Conservation (phyloP, 306 rosid species). For the Carpinus fangiana region DNA sequence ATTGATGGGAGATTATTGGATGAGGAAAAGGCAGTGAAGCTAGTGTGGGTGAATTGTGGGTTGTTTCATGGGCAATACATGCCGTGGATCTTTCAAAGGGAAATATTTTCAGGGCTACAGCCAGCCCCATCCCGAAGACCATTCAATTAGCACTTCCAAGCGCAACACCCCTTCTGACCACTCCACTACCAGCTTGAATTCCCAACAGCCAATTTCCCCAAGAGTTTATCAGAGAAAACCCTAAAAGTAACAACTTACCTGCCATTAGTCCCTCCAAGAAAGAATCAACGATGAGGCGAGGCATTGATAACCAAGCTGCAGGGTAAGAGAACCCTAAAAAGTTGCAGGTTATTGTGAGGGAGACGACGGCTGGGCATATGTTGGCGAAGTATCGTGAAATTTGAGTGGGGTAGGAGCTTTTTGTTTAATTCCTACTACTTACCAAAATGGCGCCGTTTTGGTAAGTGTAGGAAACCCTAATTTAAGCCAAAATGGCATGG, state of each 20-base stretch:
- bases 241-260: constrained; percentile 21
- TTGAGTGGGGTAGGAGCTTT: no score
- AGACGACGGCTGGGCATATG: no score
- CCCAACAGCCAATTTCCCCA: constrained; percentile 39
- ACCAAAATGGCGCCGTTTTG: no score
- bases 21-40: constrained; percentile 40
- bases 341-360: no score
- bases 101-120: constrained; percentile 57
- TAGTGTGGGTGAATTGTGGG: constrained; percentile 31
- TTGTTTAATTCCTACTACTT: no score
- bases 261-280: constrained; percentile 31
- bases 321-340: no score
- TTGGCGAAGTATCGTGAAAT: no score
- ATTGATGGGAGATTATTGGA: constrained; percentile 51
- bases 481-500: no score
- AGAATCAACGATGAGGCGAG: constrained; percentile 64
- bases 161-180: constrained; percentile 49
- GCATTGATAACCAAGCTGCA: constrained; percentile 55
- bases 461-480: no score
- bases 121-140: constrained; percentile 74
- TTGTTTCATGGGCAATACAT: constrained; percentile 97
- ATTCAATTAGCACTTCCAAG: constrained; percentile 40
- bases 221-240: constrained; percentile 41
- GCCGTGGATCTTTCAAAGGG: constrained; percentile 92
- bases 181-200: constrained; percentile 47